These are phyloP conservation scores for Zasmidium citrigriseum DNA, from an alignment of 2,329 filamentous ascomycete species.

Conservation along the genomic window DNA sequence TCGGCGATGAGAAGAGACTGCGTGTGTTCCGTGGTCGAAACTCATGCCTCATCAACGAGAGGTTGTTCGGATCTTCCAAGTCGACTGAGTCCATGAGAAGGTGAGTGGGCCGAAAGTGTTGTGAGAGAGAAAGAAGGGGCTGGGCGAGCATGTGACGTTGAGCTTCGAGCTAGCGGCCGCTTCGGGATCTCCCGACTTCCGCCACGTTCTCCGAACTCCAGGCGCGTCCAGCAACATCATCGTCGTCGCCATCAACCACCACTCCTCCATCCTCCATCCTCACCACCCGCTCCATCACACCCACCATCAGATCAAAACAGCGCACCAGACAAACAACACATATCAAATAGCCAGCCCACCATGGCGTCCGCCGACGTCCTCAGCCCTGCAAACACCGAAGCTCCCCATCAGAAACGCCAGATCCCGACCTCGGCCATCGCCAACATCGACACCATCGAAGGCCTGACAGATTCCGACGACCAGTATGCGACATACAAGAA, in stretches of 20 bases:
- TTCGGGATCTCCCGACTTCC: background rate
- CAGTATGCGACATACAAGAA: slow-evolving; percentile 97
- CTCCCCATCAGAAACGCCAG: slow-evolving; percentile 74
- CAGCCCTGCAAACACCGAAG: slow-evolving; percentile 70
- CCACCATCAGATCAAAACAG: background rate
- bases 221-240: background rate
- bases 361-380: slow-evolving; percentile 92
- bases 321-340: background rate
- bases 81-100: no score
- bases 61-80: no score
- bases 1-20: no score
- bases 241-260: background rate
- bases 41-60: no score
- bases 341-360: slow-evolving; percentile 10
- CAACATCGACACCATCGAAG: slow-evolving; percentile 87
- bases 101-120: background rate
- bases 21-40: no score
- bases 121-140: background rate
- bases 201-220: background rate
- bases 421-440: slow-evolving; percentile 76
- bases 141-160: background rate
- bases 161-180: background rate
- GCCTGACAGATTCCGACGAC: slow-evolving; percentile 78
- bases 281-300: background rate
- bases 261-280: background rate